These are phyloP conservation scores for Solanum hybrid DNA, from an alignment of 305 asterid species.

Conservation along the genomic window DNA sequence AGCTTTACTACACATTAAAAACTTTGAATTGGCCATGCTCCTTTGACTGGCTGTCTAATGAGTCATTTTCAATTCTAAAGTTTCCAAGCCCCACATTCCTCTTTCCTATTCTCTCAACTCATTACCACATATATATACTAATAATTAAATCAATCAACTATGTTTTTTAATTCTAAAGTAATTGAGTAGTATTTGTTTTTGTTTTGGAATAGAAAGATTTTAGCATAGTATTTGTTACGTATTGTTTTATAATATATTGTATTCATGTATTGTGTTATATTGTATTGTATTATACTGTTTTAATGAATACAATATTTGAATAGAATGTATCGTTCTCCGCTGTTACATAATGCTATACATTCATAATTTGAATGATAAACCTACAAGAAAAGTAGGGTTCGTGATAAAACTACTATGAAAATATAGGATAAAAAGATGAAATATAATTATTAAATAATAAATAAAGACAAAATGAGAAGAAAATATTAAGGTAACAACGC, in stretches of 20 bases:
- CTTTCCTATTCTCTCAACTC: not conserved
- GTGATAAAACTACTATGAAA: too few relatives aligned
- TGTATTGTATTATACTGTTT: too few relatives aligned
- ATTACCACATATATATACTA: not conserved
- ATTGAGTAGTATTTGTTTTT: not conserved
- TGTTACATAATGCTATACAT: not conserved
- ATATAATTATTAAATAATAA: too few relatives aligned
- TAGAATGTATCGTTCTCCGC: not conserved
- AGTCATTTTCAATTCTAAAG: not conserved
- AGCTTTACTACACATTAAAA: conserved; percentile 1
- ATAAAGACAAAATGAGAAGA: not conserved
- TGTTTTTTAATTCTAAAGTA: not conserved
- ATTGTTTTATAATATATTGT: too few relatives aligned
- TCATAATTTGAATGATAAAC: not conserved
- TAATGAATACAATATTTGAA: not conserved
- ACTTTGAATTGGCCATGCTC: not conserved
- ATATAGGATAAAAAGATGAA: not conserved
- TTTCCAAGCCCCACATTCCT: conserved; percentile 1
- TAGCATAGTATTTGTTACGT: too few relatives aligned
- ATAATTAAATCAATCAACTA: not conserved
- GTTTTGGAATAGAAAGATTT: not conserved
- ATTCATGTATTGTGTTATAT: not conserved
- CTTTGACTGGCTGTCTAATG: not conserved
- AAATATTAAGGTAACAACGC: not conserved
- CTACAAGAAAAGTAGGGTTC: too few relatives aligned